Evolutionary conservation across 257 asterid species (phyloP), one percentile per base, ranked within the genome.

Genomic region (Solanum corneliomulleri): DNA sequence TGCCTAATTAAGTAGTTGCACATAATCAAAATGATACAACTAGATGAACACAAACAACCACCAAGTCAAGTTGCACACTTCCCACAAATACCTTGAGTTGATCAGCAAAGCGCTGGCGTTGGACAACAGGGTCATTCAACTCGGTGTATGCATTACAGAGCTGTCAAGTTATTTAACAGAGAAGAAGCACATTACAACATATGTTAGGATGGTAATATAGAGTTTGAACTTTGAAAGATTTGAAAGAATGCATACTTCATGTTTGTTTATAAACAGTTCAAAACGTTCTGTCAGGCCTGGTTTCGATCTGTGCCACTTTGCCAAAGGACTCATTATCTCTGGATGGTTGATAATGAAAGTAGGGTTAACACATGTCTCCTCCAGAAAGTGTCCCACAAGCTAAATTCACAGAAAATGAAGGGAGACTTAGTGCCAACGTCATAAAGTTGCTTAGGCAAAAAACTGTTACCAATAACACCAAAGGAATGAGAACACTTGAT

Each of bases 371-470:
- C 98, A 95, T 11, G 95, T 95, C 93, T 90, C 98, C 91, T 96
- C 98, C 9, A 96, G 94, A 90, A 96, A 96, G 89, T 95, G 98
- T 15, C 98, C 97, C 21, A 95, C 97, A 90, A 96, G 99, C 99
- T 95, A 92, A 69, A 80, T 18, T 47, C 68, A 47, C 42, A 80
- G 49, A 47, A 80, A 29, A 9, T 16, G 68, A 80, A 80, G 44
- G 68, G 41, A 78, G 41, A 80, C 56, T 80, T 80, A 80, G 64
- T 47, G 18, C 44, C 44, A 3, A 78, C 2, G 9, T 29, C 41
- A 47, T 49, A 80, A 47, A 47, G 27, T 39, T 47, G 35, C 68
- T 80, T 80, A 47, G 18, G 68, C 7, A 37, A 77, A 77, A 80
- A 47, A 47, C 11, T 29, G 39, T 39, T 0, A 80, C 52, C 14